Base-by-base conservation (phyloP, 2,329 filamentous ascomycete species). In the Verticillium nonalfalfae region DNA sequence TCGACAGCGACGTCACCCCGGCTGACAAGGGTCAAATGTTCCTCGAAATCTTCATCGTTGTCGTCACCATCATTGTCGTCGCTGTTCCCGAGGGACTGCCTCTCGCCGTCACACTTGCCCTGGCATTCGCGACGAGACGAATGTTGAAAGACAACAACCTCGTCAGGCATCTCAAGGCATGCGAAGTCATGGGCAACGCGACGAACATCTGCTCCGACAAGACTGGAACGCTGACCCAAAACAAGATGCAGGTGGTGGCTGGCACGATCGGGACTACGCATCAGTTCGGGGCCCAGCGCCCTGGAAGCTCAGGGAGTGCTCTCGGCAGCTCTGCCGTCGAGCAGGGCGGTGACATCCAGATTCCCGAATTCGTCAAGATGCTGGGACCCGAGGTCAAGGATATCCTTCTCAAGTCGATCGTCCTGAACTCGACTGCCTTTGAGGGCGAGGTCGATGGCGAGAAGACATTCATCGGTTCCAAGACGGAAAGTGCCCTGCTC, bases 171-270 rank as follows among this genome's bases (percentile, higher is more conserved):
- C 80, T 93, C 61, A 89, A 90, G 69, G 88, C 90, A 26, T 92
- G 90, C 68, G 90, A 92, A 73, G 90, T 90, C 56, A 92, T 92
- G 89, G 90, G 90, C 59, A 92, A 91, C 69, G 89, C 89, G 7
- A 90, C 88, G 1, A 86, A 84, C 0, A 88, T 89, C 58, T 89
- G 86, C 74, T 88, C 85, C 0, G 86, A 89, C 75, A 89, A 89
- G 74, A 89, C 86, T 0, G 86, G 86, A 56, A 89, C 86, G 5
- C 74, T 89, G 58, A 89, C 86, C 0, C 85, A 88, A 69, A 88
- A 88, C 71, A 87, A 87, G 73, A 89, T 89, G 86, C 85, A 84
- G 62, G 83, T 89, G 14, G 85, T 89, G 36, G 79, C 85, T 3
- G 85, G 81, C 58, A 84, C 82, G 1, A 72, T 88, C 56, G 85